These are phyloP conservation scores for Oryza glumipatula DNA, from an alignment of 176 grass and related monocot species.

Conservation along the genomic window DNA sequence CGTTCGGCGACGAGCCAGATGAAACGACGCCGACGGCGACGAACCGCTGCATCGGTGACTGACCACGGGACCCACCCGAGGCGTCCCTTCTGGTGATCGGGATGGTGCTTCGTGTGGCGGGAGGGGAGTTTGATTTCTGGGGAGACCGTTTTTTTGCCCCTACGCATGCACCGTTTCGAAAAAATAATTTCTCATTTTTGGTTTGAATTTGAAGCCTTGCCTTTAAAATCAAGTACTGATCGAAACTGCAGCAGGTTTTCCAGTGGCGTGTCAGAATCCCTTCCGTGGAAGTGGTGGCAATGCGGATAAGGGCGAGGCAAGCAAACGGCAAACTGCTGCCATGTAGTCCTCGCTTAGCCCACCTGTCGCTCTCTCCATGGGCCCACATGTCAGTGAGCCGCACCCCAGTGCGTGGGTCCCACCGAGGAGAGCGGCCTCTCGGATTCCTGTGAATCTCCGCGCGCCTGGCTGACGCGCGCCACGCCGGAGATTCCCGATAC, in stretches of 20 bases:
- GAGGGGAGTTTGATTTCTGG: not conserved
- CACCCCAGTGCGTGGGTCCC: not conserved
- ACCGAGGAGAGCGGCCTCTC: not conserved
- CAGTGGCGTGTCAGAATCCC: not conserved
- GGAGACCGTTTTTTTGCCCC: not conserved
- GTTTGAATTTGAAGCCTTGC: not conserved
- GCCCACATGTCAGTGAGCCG: not conserved
- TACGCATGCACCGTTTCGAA: too few relatives aligned
- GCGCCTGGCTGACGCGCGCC: not conserved
- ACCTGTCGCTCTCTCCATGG: not conserved
- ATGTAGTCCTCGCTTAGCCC: not conserved
- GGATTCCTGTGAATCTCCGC: constrained; percentile 52
- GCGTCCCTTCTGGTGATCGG: not conserved
- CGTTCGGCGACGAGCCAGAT: not conserved
- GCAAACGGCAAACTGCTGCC: not conserved
- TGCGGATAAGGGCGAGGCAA: constrained; percentile 35
- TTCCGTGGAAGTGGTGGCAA: not conserved
- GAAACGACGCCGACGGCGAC: not conserved
- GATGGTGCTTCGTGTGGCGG: not conserved
- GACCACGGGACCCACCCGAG: not conserved
- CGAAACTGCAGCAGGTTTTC: not conserved
- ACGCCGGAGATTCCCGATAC: constrained; percentile 42
- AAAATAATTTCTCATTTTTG: not conserved
- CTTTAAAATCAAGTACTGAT: not conserved
- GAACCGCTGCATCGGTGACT: not conserved